phyloP scores from a whole-genome alignment of 805 yeast genomes.

The Barnettozyma populi region DNA sequence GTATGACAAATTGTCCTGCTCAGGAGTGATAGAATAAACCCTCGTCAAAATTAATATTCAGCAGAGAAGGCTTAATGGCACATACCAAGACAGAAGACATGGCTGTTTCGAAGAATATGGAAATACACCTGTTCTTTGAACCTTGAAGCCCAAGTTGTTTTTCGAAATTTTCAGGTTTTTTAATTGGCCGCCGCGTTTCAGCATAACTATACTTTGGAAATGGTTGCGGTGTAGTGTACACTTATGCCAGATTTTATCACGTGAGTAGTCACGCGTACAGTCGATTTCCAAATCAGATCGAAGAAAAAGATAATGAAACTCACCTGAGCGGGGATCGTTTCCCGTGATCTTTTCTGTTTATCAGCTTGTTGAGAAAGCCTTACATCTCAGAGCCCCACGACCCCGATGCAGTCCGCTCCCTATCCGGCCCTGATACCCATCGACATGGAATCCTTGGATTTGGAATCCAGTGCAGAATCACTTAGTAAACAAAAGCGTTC shows the following conservation, averaged over 20 bases:
- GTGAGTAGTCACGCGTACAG: background rate
- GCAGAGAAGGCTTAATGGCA: background rate
- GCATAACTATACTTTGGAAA: background rate
- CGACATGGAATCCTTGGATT: background rate
- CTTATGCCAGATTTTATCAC: background rate
- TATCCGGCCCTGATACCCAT: background rate
- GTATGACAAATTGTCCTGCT: background rate
- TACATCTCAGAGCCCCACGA: too few species aligned
- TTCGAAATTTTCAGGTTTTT: slow-evolving; percentile 5
- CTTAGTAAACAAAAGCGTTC: slow-evolving; percentile 21
- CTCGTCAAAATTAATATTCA: background rate
- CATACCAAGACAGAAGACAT: slow-evolving; percentile 16
- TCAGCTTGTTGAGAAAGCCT: background rate
- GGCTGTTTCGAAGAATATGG: slow-evolving; percentile 2
- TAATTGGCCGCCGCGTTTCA: slow-evolving; percentile 2
- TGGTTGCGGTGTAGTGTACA: background rate
- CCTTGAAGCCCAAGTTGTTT: background rate
- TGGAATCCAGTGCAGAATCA: slow-evolving; percentile 11
- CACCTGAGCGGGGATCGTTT: slow-evolving; percentile 1
- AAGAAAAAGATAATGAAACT: background rate
- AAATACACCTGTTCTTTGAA: background rate
- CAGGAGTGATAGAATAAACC: background rate
- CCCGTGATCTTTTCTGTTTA: background rate
- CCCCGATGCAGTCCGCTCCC: background rate
- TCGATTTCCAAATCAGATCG: background rate